Percentiles rank a stretch among this genome's conserved stretches.
Evolutionary conservation across 495 filamentous ascomycete species (phyloP).

Genomic region (Aspergillus saccharolyticus): DNA sequence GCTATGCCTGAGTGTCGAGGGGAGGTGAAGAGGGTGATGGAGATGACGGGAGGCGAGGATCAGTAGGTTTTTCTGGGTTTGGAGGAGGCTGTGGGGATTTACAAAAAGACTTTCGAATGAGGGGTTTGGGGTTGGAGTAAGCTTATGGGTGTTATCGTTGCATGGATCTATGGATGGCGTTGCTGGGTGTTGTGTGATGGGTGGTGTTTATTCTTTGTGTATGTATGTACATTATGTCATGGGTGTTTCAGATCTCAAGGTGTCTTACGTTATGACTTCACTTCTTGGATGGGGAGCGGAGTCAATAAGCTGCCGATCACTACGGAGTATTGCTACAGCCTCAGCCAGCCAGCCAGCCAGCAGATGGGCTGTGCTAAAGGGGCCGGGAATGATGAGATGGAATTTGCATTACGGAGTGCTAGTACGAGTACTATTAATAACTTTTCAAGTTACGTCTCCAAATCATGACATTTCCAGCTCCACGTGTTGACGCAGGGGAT

Average conservation of each 20-base stretch:
- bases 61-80: not conserved
- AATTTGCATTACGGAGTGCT: too few relatives aligned
- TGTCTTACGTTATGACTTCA: too few relatives aligned
- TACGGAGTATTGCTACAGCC: not conserved
- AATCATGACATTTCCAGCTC: not conserved
- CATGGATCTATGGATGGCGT: not conserved
- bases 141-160: not conserved
- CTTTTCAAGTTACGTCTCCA: not conserved
- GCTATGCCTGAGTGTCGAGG: conserved; percentile 71
- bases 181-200: not conserved
- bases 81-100: not conserved
- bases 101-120: too few relatives aligned
- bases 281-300: too few relatives aligned
- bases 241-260: not conserved
- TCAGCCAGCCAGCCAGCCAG: too few relatives aligned
- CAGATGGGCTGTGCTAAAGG: not conserved
- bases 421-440: not conserved
- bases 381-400: not conserved
- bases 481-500: not conserved
- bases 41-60: conserved; percentile 29
- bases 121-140: not conserved
- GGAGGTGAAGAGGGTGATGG: conserved; percentile 63
- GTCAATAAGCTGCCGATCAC: not conserved
- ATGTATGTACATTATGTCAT: too few relatives aligned
- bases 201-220: not conserved